phyloP scores from a whole-genome alignment of 1,284 basidiomycete genomes.

The Pseudozyma sp. region DNA sequence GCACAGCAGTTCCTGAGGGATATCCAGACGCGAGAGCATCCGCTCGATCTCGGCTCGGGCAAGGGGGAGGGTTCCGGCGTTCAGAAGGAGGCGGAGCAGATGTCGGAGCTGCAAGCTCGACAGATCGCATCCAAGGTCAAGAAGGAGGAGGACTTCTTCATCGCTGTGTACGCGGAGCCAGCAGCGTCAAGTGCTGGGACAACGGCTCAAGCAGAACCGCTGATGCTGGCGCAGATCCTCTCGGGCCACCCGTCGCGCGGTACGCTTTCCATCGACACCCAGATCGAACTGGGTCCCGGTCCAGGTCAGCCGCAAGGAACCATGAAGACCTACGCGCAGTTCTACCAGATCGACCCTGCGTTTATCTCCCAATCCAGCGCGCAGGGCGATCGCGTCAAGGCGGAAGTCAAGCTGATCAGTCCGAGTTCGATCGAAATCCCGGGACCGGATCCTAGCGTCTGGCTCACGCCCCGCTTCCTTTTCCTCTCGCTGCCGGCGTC shows the following conservation, averaged over 20 bases:
- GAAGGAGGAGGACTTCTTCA: conserved; percentile 79
- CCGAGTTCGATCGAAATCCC: conserved; percentile 52
- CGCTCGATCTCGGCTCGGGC: conserved; percentile 17
- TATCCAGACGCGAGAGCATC: conserved; percentile 70
- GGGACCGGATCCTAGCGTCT: conserved; percentile 46
- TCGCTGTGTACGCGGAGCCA: conserved; percentile 70
- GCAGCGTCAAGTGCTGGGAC: neutral
- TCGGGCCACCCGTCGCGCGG: conserved; percentile 85
- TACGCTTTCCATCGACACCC: conserved; percentile 77
- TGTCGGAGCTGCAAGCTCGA: conserved; percentile 41
- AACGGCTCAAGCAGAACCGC: conserved; percentile 9
- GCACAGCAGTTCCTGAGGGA: conserved; percentile 77
- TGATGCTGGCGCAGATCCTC: conserved; percentile 71
- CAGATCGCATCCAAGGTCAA: conserved; percentile 63
- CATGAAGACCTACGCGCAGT: conserved; percentile 47
- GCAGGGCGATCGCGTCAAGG: conserved; percentile 16
- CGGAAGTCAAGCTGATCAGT: conserved; percentile 27
- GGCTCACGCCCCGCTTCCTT: conserved; percentile 50
- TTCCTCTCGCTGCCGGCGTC: conserved; percentile 48
- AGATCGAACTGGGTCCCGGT: conserved; percentile 74
- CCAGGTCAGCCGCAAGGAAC: conserved; percentile 72
- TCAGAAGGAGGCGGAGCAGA: conserved; percentile 27
- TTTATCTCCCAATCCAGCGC: conserved; percentile 5
- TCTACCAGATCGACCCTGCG: conserved; percentile 38
- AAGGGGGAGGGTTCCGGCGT: conserved; percentile 23